These are phyloP conservation scores for Amphirosellinia nigrospora DNA, from an alignment of 495 filamentous ascomycete genomes.

Conservation along the genomic window DNA sequence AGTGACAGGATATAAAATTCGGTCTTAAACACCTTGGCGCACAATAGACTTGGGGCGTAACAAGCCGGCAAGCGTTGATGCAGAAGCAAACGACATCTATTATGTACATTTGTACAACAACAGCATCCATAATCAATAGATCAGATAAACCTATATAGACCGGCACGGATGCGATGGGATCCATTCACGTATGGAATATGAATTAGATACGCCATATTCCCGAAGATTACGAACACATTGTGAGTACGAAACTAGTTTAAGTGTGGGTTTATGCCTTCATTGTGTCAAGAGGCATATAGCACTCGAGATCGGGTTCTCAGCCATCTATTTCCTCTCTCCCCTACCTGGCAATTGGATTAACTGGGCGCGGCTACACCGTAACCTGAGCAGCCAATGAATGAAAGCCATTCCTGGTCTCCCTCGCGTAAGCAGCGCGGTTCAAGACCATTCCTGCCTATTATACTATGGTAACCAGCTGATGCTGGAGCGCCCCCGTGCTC, in stretches of 20 bases:
- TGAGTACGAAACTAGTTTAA: not conserved
- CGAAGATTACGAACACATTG: not conserved
- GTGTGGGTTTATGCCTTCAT: not conserved
- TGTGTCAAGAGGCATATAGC: not conserved
- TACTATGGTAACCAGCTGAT: not conserved
- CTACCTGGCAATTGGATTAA: not conserved
- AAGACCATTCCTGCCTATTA: not conserved
- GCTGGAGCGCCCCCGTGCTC: not conserved
- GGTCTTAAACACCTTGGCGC: slow-evolving; percentile 7
- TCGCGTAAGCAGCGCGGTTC: slow-evolving; percentile 1
- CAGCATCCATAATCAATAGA: slow-evolving; percentile 25
- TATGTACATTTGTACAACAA: slow-evolving; percentile 27
- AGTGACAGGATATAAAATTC: not conserved
- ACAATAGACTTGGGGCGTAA: slow-evolving; percentile 17
- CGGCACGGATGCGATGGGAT: slow-evolving; percentile 1
- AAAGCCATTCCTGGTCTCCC: slow-evolving; percentile 20
- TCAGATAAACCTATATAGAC: slow-evolving; percentile 15
- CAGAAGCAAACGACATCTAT: slow-evolving; percentile 17
- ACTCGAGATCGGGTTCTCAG: slow-evolving; percentile 8
- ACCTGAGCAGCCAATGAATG: slow-evolving; percentile 16
- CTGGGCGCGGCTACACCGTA: not conserved
- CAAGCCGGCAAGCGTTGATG: slow-evolving; percentile 19
- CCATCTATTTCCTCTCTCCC: not conserved
- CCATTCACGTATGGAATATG: not conserved
- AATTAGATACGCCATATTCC: not conserved